phyloP scores from a whole-genome alignment of 495 filamentous ascomycete genomes.

The Aspergillus cristatus region DNA sequence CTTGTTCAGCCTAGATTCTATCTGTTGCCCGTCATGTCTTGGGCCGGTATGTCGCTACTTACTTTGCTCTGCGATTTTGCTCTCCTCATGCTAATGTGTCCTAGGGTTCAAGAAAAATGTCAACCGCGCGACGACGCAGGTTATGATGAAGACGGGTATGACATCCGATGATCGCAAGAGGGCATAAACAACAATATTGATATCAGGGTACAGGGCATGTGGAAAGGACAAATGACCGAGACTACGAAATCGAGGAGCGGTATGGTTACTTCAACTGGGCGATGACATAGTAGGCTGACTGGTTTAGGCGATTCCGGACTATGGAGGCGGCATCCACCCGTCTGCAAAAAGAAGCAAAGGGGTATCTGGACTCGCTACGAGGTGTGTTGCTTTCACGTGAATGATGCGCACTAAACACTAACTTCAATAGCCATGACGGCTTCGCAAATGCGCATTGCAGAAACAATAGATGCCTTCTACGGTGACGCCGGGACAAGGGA shows the following conservation, averaged over 20 bases:
- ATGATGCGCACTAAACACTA: too few species aligned
- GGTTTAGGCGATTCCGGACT: conserved; percentile 72
- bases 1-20: too few species aligned
- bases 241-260: conserved; percentile 97
- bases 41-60: conserved; percentile 51
- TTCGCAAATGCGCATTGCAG: conserved; percentile 97
- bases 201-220: conserved; percentile 64
- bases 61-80: background rate
- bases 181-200: background rate
- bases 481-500: conserved; percentile 91
- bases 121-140: conserved; percentile 96
- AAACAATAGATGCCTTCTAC: conserved; percentile 99
- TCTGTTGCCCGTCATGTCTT: conserved; percentile 44
- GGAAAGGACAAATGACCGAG: conserved; percentile 93
- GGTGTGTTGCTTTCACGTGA: conserved; percentile 37
- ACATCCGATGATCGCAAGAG: background rate
- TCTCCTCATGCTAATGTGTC: too few species aligned
- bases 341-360: conserved; percentile 94
- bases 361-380: conserved; percentile 90
- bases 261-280: conserved; percentile 23
- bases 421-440: conserved; percentile 97
- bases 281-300: conserved; percentile 11
- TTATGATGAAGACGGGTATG: conserved; percentile 98
- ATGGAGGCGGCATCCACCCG: conserved; percentile 90
- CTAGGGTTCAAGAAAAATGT: conserved; percentile 98